Percentiles rank a stretch among this genome's conserved stretches.
Conservation (phyloP, 495 filamentous ascomycete species). For the Chaetomium cochliodes region DNA sequence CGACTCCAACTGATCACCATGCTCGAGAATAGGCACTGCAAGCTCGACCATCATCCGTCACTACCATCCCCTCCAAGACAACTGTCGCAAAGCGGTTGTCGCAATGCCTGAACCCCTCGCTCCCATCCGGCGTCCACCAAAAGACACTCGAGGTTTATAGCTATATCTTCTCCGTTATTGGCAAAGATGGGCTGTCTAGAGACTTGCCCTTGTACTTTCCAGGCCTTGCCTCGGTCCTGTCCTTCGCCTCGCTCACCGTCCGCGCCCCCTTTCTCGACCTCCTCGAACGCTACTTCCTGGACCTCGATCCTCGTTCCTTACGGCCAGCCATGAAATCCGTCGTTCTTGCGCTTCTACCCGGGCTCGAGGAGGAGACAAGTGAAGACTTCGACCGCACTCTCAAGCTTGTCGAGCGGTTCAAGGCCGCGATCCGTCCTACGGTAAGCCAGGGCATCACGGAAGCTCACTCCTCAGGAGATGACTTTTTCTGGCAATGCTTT, state of each 20-base stretch:
- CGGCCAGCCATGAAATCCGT: conserved; percentile 87
- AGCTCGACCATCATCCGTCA: conserved; percentile 68
- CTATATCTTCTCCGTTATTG: conserved; percentile 78
- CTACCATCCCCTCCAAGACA: conserved; percentile 76
- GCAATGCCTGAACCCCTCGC: conserved; percentile 88
- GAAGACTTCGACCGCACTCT: conserved; percentile 94
- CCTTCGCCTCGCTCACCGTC: conserved; percentile 88
- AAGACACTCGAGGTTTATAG: conserved; percentile 92
- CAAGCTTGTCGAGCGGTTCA: conserved; percentile 73
- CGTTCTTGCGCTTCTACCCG: conserved; percentile 80
- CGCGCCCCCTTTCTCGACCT: conserved; percentile 80
- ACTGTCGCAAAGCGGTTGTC: conserved; percentile 86
- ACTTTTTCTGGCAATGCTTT: conserved; percentile 98
- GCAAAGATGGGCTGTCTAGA: conserved; percentile 68
- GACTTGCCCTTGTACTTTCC: conserved; percentile 88
- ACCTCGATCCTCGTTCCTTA: conserved; percentile 64
- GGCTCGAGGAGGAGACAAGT: conserved; percentile 90
- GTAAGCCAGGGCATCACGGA: conserved; percentile 48
- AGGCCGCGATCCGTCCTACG: conserved; percentile 58
- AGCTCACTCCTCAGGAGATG: conserved; percentile 63
- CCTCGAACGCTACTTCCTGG: conserved; percentile 75
- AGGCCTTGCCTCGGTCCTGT: conserved; percentile 80
- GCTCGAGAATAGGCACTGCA: conserved; percentile 70
- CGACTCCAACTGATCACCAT: conserved; percentile 20
- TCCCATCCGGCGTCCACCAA: conserved; percentile 98